Percentiles rank a stretch among this genome's conserved stretches.
Conservation (phyloP, 768 basidiomycete genomes). For the Termitomyces sp. region DNA sequence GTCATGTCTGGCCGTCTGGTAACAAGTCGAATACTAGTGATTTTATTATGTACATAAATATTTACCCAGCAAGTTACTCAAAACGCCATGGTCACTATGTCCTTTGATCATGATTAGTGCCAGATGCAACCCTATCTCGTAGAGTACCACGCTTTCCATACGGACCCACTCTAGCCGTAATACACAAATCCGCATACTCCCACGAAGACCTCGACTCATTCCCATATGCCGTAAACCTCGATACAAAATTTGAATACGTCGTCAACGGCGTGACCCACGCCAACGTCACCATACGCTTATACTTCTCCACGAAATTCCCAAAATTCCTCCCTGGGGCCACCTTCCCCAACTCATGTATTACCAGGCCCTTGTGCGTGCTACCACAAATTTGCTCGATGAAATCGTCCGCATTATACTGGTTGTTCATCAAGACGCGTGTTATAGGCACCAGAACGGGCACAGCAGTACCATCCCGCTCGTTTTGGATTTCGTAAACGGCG, state of each 20-base stretch:
- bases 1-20: no score
- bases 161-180: background rate
- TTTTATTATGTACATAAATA: background rate
- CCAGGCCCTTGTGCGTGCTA: background rate
- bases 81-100: background rate
- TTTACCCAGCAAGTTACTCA: constrained; percentile 6
- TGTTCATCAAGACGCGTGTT: background rate
- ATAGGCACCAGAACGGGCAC: background rate
- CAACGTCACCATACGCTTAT: background rate
- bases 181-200: constrained; percentile 7
- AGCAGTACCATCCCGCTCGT: background rate
- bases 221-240: constrained; percentile 3
- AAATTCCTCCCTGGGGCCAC: background rate
- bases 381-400: background rate
- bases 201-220: constrained; percentile 5
- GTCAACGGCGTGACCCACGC: constrained; percentile 11
- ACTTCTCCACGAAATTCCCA: background rate
- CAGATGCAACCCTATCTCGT: no score
- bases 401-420: background rate
- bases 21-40: no score
- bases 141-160: background rate
- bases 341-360: background rate
- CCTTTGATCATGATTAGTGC: background rate
- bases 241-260: background rate
- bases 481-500: background rate